Conservation (phyloP, 1,139 yeast genomes). For the Kazachstania sp. region DNA sequence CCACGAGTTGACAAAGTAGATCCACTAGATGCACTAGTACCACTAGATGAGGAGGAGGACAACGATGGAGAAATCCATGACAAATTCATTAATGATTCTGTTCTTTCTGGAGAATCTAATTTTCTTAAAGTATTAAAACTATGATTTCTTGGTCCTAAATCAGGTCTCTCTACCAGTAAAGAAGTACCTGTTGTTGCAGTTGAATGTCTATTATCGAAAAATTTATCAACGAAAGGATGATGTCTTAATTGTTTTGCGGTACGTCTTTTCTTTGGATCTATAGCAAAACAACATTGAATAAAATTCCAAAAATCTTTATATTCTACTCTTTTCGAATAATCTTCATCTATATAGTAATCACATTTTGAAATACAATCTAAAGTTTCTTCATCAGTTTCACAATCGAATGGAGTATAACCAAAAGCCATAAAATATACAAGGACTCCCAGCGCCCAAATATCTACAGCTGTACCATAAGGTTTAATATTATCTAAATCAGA, state of each 20-base stretch:
- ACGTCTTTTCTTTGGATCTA: constrained; percentile 41
- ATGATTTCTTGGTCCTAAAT: constrained; percentile 7
- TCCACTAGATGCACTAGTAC: too few relatives aligned
- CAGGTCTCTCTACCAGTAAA: background rate
- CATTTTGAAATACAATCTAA: constrained; percentile 49
- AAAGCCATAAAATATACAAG: constrained; percentile 61
- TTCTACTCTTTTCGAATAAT: constrained; percentile 25
- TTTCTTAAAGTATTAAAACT: constrained; percentile 21
- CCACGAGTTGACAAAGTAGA: background rate
- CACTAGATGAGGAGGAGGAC: too few relatives aligned
- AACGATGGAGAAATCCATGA: background rate
- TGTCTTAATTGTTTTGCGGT: constrained; percentile 39
- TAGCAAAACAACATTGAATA: constrained; percentile 44
- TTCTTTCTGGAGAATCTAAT: constrained; percentile 20
- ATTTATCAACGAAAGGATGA: constrained; percentile 37
- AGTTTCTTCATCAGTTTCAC: constrained; percentile 65
- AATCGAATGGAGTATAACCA: constrained; percentile 74
- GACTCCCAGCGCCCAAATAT: constrained; percentile 75
- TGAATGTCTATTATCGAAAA: constrained; percentile 9
- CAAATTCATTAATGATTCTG: background rate
- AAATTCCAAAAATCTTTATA: constrained; percentile 49
- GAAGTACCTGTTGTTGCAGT: background rate
- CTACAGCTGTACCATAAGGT: constrained; percentile 49
- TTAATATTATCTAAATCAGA: constrained; percentile 14
- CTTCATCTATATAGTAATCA: constrained; percentile 46